Base-by-base conservation (phyloP, 1,139 yeast genomes). In the Yamadazyma songkhlaensis region DNA sequence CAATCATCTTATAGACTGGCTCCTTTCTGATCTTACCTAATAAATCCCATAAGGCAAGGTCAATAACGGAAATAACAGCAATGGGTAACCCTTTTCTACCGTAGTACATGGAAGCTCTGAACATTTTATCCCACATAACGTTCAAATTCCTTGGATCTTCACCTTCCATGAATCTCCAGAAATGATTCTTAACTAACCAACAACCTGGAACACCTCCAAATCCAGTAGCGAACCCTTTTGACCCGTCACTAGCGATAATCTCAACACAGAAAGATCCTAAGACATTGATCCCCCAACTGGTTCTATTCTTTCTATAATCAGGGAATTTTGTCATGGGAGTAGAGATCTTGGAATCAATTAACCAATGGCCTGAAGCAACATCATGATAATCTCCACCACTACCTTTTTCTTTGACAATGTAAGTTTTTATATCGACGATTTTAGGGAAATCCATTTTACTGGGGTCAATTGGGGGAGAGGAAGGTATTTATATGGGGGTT, bases 191-290 rank as follows among this genome's bases (percentile, higher is more conserved):
- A 38, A 66, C 68, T 35, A 71, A 53, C 74, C 76, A 68, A 48
- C 76, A 69, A 4, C 74, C 74, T 22, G 70, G 66, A 35, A 72
- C 70, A n/a, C 77, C 77, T 29, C 77, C 77, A 47, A 71, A 70
- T n/a, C 76, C 77, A 30, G 77, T 71, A 21, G 76, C 75, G 41
- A 70, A 68, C 21, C 77, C 77, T 35, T 54, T 66, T 10, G 73
- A 62, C 34, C 77, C 77, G 45, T 71, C 74, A 12, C 64, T 55
- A 26, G 77, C 72, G 47, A 63, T 71, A 34, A 72, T 57, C 46
- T 71, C 76, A 36, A 71, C 69, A 53, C 71, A 68, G 53, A 71
- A 70, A 6, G 76, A 70, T n/a, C 76, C 77, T 35, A 71, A 52
- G 8, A 72, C 77, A 47, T 71, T 71, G 55, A 71, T 67, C 38